A percentile compares a stretch with the other conserved stretches of the same genome.
Evolutionary conservation across 1,284 basidiomycete species (phyloP).

Genomic region (Sparassis latifolia): DNA sequence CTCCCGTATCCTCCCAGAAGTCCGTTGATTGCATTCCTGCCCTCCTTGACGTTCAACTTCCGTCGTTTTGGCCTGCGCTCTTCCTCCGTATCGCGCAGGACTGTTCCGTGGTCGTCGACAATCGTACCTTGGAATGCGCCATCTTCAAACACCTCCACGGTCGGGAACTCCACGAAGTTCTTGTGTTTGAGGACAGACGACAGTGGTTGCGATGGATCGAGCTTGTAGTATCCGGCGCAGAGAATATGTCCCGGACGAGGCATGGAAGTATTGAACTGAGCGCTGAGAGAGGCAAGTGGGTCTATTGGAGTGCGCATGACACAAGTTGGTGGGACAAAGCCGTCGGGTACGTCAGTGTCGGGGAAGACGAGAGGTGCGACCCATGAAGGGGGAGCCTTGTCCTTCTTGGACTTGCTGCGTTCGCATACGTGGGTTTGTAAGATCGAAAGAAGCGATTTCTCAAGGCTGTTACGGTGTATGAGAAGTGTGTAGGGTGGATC

Average conservation of each 20-base stretch:
- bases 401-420: constrained; percentile 33
- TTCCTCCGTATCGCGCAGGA: constrained; percentile 28
- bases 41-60: constrained; percentile 44
- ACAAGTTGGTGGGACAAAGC: constrained; percentile 50
- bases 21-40: constrained; percentile 47
- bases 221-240: constrained; percentile 43
- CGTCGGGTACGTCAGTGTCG: constrained; percentile 46
- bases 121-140: constrained; percentile 49
- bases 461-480: constrained; percentile 55
- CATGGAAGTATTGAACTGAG: constrained; percentile 13
- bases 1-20: constrained; percentile 66
- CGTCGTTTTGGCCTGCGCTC: constrained; percentile 42
- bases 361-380: constrained; percentile 43
- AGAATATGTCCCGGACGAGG: constrained; percentile 23
- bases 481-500: constrained; percentile 42
- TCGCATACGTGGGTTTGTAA: constrained; percentile 41
- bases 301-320: constrained; percentile 46
- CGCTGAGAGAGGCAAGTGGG: constrained; percentile 24
- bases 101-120: constrained; percentile 43
- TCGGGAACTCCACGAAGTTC: constrained; percentile 76
- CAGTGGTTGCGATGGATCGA: constrained; percentile 48
- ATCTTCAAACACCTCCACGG: constrained; percentile 66
- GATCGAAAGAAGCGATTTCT: constrained; percentile 42
- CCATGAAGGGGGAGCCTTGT: constrained; percentile 47
- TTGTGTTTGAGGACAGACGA: constrained; percentile 46